Percentiles rank a stretch among this genome's conserved stretches.
Conservation (phyloP, 768 basidiomycete genomes). For the Suillus occidentalis region DNA sequence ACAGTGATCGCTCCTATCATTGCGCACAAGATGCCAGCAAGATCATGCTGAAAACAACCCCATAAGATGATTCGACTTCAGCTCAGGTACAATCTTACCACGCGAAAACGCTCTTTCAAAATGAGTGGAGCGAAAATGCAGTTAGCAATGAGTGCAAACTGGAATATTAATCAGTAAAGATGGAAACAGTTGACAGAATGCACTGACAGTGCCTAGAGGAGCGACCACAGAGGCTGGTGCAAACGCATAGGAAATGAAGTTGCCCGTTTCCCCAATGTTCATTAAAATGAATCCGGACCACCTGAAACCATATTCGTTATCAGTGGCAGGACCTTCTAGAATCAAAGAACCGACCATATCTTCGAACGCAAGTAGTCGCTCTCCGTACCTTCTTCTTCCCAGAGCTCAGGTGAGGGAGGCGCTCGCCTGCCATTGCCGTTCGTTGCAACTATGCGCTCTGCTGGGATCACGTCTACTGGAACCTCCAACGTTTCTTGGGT, state of each 20-base stretch:
- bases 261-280: constrained; percentile 88
- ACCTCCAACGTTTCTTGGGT: constrained; percentile 17
- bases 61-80: constrained; percentile 11
- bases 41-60: constrained; percentile 54
- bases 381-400: constrained; percentile 47
- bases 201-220: constrained; percentile 87
- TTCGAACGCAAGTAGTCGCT: constrained; percentile 81
- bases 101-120: constrained; percentile 79
- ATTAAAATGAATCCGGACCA: constrained; percentile 88
- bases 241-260: constrained; percentile 88
- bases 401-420: constrained; percentile 18
- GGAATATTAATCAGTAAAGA: not conserved
- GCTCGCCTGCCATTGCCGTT: constrained; percentile 20
- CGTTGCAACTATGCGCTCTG: constrained; percentile 29
- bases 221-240: constrained; percentile 93
- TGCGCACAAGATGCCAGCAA: constrained; percentile 77
- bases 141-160: constrained; percentile 94
- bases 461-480: constrained; percentile 44
- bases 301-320: constrained; percentile 43
- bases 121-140: constrained; percentile 91
- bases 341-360: constrained; percentile 58
- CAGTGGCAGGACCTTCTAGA: not conserved
- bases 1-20: constrained; percentile 90
- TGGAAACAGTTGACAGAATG: not conserved
- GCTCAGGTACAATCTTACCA: constrained; percentile 40